phyloP scores from a whole-genome alignment of 129 eudicot species.

The Logfia minima region DNA sequence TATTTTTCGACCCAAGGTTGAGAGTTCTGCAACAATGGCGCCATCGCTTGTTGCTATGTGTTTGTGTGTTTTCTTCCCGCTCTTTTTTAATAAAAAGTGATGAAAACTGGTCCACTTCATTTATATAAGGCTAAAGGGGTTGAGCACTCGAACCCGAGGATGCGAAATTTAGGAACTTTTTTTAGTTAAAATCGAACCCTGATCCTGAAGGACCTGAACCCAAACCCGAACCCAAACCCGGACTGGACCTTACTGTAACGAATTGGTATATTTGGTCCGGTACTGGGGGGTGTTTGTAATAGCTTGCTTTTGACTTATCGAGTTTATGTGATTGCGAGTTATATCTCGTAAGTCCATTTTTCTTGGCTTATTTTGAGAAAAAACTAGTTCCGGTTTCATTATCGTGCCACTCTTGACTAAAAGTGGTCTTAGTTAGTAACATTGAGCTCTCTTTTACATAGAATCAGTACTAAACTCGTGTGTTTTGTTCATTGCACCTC shows the following conservation, averaged over 20 bases:
- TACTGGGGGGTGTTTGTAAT: no score
- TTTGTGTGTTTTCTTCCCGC: constrained; percentile 18
- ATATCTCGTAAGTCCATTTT: no score
- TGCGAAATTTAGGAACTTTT: no score
- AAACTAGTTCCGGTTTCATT: neutral
- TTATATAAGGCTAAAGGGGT: neutral
- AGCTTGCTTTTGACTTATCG: no score
- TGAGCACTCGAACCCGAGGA: no score
- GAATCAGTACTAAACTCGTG: neutral
- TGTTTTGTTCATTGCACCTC: neutral
- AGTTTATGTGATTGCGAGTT: no score
- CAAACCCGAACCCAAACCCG: no score
- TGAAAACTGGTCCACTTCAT: neutral
- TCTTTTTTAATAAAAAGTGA: constrained; percentile 3
- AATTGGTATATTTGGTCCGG: neutral
- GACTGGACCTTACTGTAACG: neutral
- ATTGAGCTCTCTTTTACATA: neutral
- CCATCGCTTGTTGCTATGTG: constrained; percentile 47
- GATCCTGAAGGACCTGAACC: no score
- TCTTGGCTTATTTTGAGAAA: neutral
- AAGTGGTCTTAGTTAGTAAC: neutral
- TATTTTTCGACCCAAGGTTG: constrained; percentile 99
- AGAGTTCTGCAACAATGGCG: constrained; percentile 85
- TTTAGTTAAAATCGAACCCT: no score
- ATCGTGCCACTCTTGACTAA: neutral